phyloP scores from a whole-genome alignment of 2,329 filamentous ascomycete genomes.

The Didymosphaeria variabile region DNA sequence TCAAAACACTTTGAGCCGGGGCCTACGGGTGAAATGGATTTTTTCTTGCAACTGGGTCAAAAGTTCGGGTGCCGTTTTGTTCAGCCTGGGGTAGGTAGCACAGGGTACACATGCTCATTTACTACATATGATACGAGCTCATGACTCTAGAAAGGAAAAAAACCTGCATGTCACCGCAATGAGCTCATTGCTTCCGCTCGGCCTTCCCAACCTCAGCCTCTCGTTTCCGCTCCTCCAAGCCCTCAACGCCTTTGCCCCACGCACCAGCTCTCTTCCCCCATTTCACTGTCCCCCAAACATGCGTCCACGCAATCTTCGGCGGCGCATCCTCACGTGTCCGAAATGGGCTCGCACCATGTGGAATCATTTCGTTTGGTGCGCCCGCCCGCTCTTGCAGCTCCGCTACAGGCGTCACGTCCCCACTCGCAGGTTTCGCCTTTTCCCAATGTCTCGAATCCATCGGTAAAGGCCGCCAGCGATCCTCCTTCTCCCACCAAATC shows the following conservation, averaged over 20 bases:
- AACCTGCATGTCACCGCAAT: no score
- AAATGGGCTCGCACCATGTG: conserved; percentile 57
- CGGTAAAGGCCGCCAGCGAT: conserved; percentile 75
- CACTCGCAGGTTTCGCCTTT: conserved; percentile 17
- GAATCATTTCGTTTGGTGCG: conserved; percentile 45
- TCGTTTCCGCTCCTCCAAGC: conserved; percentile 52
- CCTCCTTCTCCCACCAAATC: conserved; percentile 72
- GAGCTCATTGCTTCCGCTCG: neutral
- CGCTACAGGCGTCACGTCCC: no score
- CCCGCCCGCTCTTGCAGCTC: neutral
- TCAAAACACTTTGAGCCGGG: neutral
- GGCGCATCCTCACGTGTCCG: conserved; percentile 55
- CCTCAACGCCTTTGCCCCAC: conserved; percentile 62
- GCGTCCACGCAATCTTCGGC: conserved; percentile 61
- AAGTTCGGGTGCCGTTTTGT: neutral
- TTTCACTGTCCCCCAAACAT: conserved; percentile 63
- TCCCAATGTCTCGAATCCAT: conserved; percentile 74
- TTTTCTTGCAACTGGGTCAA: neutral
- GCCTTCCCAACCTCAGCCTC: conserved; percentile 15
- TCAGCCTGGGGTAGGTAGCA: no score
- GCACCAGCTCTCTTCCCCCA: conserved; percentile 64
- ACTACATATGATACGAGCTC: neutral
- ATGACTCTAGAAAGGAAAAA: no score
- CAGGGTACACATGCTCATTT: no score
- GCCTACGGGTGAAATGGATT: neutral